Evolutionary conservation across 164 flowering plant species (phyloP), one percentile per base, ranked within the genome.

Genomic region (Saururus chinensis): DNA sequence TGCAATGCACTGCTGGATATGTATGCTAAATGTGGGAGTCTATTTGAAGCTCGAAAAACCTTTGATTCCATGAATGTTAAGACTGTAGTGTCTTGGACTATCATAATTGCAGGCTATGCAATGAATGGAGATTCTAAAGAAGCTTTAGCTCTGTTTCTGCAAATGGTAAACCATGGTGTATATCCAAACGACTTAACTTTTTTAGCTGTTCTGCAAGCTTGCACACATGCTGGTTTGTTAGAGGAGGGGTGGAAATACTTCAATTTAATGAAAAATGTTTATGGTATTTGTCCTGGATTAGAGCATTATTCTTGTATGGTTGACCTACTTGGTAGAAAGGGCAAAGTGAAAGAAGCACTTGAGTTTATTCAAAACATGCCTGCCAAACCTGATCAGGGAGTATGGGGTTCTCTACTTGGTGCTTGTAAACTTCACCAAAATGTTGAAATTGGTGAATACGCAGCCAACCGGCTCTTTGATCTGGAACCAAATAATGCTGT

Each of bases 21-120:
- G 86, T 84, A 84, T 69, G 73, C 78, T 16, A 87, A 87, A 72
- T 87, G 88, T 68, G 89, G 88, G 41, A 71, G 76, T 66, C 64
- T 80, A 42, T 37, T 37, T 17, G 69, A 71, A 25, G 84, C 93
- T 64, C 64, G 64, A 40, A 69, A 74, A 22, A 48, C 83, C 51
- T 81, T 87, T 63, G 53, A 60, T 19, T 40, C 63, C 37, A 74
- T 81, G 78, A 70, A 66, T 14, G 74, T 69, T 42, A 82, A 51
- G 66, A 84, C 74, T 42, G 56, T 80, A 51, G 74, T 87, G 51
- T 78, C 93, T 13, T 87, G 86, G 89, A 87, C 88, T 23, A 68
- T 84, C 14, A 73, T 87, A 79, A 80, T 87, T 21, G 13, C 76
- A 9, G 92, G 86, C 7, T 81, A 64, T 71, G 82, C 86, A 54